Evolutionary conservation across 129 eudicot genomes (phyloP), one percentile per base, ranked within the genome.

Genomic region (Oenanthe sinensis): DNA sequence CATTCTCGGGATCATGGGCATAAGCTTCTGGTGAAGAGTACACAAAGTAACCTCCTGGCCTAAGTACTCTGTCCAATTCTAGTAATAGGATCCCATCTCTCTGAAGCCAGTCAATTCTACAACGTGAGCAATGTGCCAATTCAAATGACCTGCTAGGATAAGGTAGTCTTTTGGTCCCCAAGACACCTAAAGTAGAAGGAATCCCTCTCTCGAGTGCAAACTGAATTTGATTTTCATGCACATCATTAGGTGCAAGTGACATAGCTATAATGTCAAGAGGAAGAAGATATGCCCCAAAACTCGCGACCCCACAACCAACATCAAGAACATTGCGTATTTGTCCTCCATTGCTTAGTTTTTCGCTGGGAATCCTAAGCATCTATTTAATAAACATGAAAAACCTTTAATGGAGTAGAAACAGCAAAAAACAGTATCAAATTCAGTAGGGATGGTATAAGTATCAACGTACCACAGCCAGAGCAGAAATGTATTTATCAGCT

Each of bases 11-110:
- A 82, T 93, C 98, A 82, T 89, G 96, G 49, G 98, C 94, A 80
- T 93, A 93, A 28, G 98, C 98, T 87, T 93, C 98, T 4, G 98
- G 98, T 55, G 98, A 93, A 40, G 98, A 93, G 78, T 88, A 93
- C 39, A 88, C 94, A 77, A 93, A 93, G 82, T 93, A 93, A 43
- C 98, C 98, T 28, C 98, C 98, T 16, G 98, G 98, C 79, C 96
- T 89, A 42, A 93, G 93, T 82, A 93, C 40, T 79, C 98, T 86
- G 81, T 93, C 98, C 77, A 93, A 79, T 68, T 93, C 98, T 77
- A 93, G 79, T 77, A 93, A 83, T 40, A 93, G 83, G 70, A 93
- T 82, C 37, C 98, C 98, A 82, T 90, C 98, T 81, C 98, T 87
- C 72, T 92, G 97, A 48, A 92, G 97, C 97, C 97, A 92, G 84